phyloP scores from a whole-genome alignment of 345 rosid genomes.

The Odontarrhena argentea region DNA sequence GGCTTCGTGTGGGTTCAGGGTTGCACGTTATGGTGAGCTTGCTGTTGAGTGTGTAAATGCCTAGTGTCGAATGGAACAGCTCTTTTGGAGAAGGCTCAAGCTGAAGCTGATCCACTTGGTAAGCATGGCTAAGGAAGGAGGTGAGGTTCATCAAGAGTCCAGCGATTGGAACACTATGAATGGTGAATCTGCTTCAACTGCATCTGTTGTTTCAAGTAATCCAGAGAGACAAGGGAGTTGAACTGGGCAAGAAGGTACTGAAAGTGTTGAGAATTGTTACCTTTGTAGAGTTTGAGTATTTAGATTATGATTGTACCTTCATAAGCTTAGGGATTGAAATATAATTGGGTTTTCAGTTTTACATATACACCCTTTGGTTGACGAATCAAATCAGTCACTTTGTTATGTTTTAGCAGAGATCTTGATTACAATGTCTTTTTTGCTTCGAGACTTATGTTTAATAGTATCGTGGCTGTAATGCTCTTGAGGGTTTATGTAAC shows the following conservation, averaged over 20 bases:
- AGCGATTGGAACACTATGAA: conserved; percentile 42
- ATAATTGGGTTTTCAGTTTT: background rate
- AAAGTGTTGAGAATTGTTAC: background rate
- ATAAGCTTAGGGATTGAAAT: background rate
- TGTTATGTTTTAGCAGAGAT: too few relatives aligned
- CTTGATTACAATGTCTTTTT: too few relatives aligned
- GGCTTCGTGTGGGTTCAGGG: conserved; percentile 54
- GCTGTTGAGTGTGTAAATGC: conserved; percentile 66
- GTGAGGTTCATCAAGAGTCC: conserved; percentile 41
- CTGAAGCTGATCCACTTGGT: conserved; percentile 88
- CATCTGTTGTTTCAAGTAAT: conserved; percentile 51
- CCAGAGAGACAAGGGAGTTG: conserved; percentile 56
- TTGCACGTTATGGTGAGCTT: conserved; percentile 72
- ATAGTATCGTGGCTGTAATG: too few relatives aligned
- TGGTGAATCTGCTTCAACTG: conserved; percentile 51
- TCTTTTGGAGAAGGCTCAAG: conserved; percentile 81
- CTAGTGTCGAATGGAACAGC: conserved; percentile 79
- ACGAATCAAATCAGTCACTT: too few relatives aligned
- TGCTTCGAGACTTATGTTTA: too few relatives aligned
- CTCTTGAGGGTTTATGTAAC: too few relatives aligned
- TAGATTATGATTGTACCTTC: background rate
- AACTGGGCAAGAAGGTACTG: conserved; percentile 49
- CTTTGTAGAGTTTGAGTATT: background rate
- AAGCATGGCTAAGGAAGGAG: conserved; percentile 69
- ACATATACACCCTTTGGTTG: too few relatives aligned